These are phyloP conservation scores for Monosporozyma aerobia DNA, from an alignment of 805 yeast species.

Conservation along the genomic window DNA sequence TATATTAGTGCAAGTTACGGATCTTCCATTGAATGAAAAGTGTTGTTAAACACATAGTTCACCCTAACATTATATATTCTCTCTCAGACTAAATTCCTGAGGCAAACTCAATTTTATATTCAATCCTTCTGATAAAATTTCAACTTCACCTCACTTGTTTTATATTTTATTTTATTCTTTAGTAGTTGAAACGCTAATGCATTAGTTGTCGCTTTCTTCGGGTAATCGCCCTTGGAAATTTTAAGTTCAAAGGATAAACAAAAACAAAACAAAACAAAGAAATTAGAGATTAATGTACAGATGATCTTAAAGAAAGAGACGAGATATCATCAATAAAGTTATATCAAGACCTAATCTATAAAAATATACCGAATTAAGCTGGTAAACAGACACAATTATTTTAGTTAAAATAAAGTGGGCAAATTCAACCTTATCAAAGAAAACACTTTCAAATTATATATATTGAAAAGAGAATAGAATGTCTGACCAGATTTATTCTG, in stretches of 20 bases:
- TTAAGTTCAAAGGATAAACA: background rate
- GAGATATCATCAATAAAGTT: background rate
- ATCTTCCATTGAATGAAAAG: no score
- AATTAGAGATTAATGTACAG: background rate
- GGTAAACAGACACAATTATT: background rate
- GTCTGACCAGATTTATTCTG: slow-evolving; percentile 48
- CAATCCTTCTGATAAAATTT: background rate
- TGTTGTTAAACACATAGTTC: no score
- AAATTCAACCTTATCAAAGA: background rate
- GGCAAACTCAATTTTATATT: background rate
- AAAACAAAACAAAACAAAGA: background rate
- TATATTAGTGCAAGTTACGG: no score
- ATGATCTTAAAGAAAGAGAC: background rate
- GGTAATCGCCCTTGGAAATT: background rate
- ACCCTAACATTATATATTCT: no score
- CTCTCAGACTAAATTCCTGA: background rate
- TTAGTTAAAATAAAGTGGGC: background rate
- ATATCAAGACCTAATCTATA: background rate
- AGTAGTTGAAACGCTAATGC: background rate
- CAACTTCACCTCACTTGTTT: background rate
- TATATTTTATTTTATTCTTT: background rate
- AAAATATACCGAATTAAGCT: background rate
- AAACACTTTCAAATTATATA: background rate
- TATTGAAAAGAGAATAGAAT: background rate
- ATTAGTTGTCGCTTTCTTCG: background rate